Conservation (phyloP, 139 green algal genomes). For the Coelastrella sp. region DNA sequence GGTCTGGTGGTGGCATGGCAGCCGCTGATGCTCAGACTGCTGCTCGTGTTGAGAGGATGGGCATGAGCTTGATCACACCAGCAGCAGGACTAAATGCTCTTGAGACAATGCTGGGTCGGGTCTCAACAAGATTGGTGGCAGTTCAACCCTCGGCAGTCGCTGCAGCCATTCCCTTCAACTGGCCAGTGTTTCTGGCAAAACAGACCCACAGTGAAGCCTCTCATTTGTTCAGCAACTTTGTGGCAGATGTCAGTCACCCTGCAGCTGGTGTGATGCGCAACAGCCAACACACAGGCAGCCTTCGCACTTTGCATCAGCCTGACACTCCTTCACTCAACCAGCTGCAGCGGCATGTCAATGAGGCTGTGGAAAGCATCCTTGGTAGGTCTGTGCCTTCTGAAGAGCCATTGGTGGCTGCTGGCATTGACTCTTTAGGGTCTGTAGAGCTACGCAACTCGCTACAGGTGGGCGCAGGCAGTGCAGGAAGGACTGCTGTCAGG, state of each 20-base stretch:
- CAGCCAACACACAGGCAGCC: no score
- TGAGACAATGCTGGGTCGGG: background rate
- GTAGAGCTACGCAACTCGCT: conserved; percentile 87
- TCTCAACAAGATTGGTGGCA: background rate
- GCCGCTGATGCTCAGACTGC: conserved; percentile 53
- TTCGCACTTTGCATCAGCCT: no score
- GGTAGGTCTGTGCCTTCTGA: conserved; percentile 40
- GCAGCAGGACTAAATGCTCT: conserved; percentile 62
- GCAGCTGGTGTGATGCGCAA: background rate
- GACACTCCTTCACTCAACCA: background rate
- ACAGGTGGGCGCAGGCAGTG: conserved; percentile 31
- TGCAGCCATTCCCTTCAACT: conserved; percentile 51
- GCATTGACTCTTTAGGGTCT: conserved; percentile 82
- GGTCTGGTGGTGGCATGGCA: conserved; percentile 73
- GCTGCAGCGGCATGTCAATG: conserved; percentile 46
- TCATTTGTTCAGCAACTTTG: conserved; percentile 9
- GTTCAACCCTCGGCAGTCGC: conserved; percentile 4
- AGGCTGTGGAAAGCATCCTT: conserved; percentile 34
- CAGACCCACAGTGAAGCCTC: background rate
- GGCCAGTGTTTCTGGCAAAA: conserved; percentile 46
- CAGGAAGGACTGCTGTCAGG: background rate
- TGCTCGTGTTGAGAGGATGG: conserved; percentile 64
- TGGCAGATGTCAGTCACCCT: background rate
- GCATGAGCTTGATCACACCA: conserved; percentile 68
- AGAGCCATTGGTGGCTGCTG: conserved; percentile 83